phyloP scores from a whole-genome alignment of 371 early-diverging fungal species.

The Thermomucor indicae-seudaticae region DNA sequence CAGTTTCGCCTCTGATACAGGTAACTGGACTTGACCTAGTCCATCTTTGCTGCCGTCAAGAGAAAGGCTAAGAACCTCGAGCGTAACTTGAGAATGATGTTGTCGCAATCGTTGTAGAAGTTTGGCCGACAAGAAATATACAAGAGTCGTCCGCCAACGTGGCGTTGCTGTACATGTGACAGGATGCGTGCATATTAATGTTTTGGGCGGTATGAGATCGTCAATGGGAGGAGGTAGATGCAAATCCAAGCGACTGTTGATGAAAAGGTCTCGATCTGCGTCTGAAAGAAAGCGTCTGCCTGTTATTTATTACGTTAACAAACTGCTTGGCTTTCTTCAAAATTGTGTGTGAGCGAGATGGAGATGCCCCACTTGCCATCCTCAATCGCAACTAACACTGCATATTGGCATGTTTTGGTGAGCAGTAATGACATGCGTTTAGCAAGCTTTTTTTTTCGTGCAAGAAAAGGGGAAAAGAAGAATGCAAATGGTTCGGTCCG shows the following conservation, averaged over 20 bases:
- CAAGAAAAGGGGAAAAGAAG: neutral
- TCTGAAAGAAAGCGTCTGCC: conserved; percentile 22
- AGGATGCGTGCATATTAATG: conserved; percentile 31
- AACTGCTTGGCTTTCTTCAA: neutral
- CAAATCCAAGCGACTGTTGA: conserved; percentile 29
- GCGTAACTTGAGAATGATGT: conserved; percentile 15
- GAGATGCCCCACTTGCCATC: conserved; percentile 2
- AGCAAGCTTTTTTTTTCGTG: too few relatives aligned
- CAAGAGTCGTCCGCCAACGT: conserved; percentile 33
- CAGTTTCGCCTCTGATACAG: conserved; percentile 25
- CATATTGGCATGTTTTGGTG: conserved; percentile 14
- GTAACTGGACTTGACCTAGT: conserved; percentile 20
- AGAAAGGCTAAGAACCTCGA: conserved; percentile 17
- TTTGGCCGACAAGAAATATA: conserved; percentile 35
- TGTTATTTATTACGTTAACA: conserved; percentile 2
- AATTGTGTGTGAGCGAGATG: too few relatives aligned
- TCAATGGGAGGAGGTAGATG: conserved; percentile 27
- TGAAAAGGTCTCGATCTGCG: conserved; percentile 29
- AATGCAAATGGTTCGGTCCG: neutral
- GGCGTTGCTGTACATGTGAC: conserved; percentile 14
- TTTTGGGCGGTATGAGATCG: conserved; percentile 41
- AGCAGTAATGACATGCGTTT: conserved; percentile 12
- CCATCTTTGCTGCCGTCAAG: conserved; percentile 14
- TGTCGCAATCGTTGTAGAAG: conserved; percentile 22
- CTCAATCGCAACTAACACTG: conserved; percentile 14